phyloP scores from a whole-genome alignment of 345 rosid species.

The Linum tenue region DNA sequence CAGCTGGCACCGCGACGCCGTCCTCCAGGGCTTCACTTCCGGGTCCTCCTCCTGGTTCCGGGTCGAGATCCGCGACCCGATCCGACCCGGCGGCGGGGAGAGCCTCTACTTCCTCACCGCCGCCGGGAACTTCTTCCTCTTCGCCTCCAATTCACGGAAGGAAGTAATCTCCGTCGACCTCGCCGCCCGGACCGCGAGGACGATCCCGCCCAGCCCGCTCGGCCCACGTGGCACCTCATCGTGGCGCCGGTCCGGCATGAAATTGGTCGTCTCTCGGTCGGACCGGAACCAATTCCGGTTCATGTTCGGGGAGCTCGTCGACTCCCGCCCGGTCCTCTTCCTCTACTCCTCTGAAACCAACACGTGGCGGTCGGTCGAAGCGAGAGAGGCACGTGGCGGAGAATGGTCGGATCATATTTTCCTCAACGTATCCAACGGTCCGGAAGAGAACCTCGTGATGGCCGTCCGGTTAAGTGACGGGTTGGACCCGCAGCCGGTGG shows the following conservation, averaged over 20 bases:
- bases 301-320: conserved; percentile 53
- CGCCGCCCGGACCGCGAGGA: conserved; percentile 29
- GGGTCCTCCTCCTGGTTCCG: conserved; percentile 49
- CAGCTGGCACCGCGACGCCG: conserved; percentile 46
- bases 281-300: conserved; percentile 38
- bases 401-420: conserved; percentile 19
- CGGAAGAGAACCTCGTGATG: conserved; percentile 35
- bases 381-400: conserved; percentile 9
- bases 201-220: conserved; percentile 55
- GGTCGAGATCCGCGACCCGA: conserved; percentile 34
- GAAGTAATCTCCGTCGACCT: conserved; percentile 51
- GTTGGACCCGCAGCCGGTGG: conserved; percentile 10
- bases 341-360: conserved; percentile 36
- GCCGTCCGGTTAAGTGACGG: conserved; percentile 16
- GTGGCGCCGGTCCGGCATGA: conserved; percentile 77
- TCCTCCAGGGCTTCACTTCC: conserved; percentile 43
- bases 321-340: conserved; percentile 38
- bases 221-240: conserved; percentile 77
- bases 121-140: conserved; percentile 44
- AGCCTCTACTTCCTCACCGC: conserved; percentile 52
- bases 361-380: conserved; percentile 41
- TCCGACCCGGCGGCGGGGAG: conserved; percentile 39
- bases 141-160: conserved; percentile 48
- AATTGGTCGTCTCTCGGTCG: conserved; percentile 28
- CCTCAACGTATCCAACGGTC: conserved; percentile 39